A percentile compares a stretch with the other conserved stretches of the same genome.
phyloP scores from a whole-genome alignment of 106 monocot genomes.

The Dendrobium nobile region DNA sequence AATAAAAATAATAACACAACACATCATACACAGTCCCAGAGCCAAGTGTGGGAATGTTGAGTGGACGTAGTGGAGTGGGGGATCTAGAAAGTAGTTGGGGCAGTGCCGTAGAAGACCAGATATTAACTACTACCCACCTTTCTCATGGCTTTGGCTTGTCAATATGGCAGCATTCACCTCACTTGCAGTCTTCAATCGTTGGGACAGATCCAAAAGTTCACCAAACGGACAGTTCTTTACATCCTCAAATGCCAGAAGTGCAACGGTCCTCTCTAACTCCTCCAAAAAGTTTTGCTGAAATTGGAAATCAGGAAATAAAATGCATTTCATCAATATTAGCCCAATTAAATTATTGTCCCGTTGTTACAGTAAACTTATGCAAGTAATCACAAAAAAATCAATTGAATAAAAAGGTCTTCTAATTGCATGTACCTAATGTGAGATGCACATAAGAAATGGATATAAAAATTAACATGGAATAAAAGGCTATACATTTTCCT shows the following conservation, averaged over 20 bases:
- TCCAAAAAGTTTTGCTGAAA: constrained; percentile 76
- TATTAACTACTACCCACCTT: constrained; percentile 42
- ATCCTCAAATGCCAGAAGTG: constrained; percentile 88
- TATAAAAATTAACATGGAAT: neutral
- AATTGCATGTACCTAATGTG: neutral
- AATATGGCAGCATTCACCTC: constrained; percentile 98
- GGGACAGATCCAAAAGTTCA: constrained; percentile 86
- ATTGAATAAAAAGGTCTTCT: no score
- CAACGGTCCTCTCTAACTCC: constrained; percentile 88
- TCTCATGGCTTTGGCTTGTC: constrained; percentile 93
- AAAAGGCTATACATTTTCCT: constrained; percentile 74
- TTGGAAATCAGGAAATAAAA: neutral
- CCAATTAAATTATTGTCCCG: no score
- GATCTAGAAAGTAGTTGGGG: no score
- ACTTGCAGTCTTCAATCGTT: constrained; percentile 89
- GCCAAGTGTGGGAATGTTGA: no score
- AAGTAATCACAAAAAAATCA: no score
- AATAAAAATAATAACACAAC: no score
- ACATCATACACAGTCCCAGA: no score
- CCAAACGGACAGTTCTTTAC: constrained; percentile 75
- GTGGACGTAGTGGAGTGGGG: no score
- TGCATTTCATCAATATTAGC: neutral
- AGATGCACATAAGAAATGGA: neutral
- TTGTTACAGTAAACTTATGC: no score
- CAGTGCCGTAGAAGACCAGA: neutral